A percentile compares a stretch with the other conserved stretches of the same genome.
Conservation (phyloP, 2,329 filamentous ascomycete species). For the Claviceps sp. region DNA sequence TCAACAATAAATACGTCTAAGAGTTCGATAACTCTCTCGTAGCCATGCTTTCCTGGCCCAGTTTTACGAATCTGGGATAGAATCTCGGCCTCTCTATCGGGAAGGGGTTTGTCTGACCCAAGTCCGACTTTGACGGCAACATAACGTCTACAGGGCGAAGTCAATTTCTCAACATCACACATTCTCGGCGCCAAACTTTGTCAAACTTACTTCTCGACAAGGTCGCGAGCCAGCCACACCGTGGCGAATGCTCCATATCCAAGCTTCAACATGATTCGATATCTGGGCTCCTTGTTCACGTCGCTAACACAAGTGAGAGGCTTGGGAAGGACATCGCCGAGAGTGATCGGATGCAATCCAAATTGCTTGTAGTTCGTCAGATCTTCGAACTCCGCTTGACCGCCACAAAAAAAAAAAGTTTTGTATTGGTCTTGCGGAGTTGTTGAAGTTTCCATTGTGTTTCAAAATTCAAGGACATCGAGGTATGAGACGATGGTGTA, state of each 20-base stretch:
- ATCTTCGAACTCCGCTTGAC: neutral
- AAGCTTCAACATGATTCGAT: conserved; percentile 5
- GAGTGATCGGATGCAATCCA: conserved; percentile 4
- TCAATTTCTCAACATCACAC: neutral
- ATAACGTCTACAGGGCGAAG: neutral
- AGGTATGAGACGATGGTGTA: too few species aligned
- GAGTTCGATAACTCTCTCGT: conserved; percentile 1
- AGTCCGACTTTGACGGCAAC: conserved; percentile 3
- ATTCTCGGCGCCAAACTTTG: neutral
- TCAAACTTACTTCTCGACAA: neutral
- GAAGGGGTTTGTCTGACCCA: neutral
- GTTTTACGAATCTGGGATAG: too few species aligned
- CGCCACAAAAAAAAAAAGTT: neutral
- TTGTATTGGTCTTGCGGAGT: neutral
- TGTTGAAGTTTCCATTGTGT: too few species aligned
- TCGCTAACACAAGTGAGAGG: neutral
- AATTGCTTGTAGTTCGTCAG: neutral
- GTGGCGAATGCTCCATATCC: conserved; percentile 5
- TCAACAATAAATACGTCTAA: conserved; percentile 3
- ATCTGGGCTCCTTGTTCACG: neutral
- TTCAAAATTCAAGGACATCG: too few species aligned
- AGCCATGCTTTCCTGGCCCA: neutral
- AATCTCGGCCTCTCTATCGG: too few species aligned
- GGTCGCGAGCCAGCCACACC: conserved; percentile 1
- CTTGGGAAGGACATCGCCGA: conserved; percentile 4